Conservation (phyloP, 208 protist genomes). For the Phytomonas francai region DNA sequence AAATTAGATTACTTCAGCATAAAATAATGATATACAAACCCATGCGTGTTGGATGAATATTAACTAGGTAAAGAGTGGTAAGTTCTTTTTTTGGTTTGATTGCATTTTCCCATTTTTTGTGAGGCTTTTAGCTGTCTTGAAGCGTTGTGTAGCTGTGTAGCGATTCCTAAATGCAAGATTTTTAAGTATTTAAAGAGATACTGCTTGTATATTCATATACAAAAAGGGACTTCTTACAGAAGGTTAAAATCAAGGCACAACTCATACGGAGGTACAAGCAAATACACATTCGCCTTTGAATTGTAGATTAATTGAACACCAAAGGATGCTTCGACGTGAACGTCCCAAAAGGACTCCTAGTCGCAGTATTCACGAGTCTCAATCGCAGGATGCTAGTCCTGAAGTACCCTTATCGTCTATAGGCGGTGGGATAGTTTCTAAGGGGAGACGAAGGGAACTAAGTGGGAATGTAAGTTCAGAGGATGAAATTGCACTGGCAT, state of each 20-base stretch:
- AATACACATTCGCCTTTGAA: not conserved
- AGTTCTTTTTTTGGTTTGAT: not conserved
- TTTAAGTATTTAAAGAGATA: not conserved
- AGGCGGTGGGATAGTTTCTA: not conserved
- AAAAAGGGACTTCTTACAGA: not conserved
- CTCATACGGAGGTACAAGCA: not conserved
- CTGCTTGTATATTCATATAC: not conserved
- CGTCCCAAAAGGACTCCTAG: constrained; percentile 1
- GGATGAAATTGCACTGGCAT: not conserved
- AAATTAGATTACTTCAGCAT: not conserved
- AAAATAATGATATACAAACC: not conserved
- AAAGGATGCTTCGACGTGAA: not conserved
- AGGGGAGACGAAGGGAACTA: not conserved
- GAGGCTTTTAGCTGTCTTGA: not conserved
- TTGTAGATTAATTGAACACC: not conserved
- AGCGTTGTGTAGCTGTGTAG: not conserved
- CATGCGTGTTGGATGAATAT: not conserved
- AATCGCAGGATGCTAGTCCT: not conserved
- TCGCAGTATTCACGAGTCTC: not conserved
- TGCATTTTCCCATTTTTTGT: not conserved
- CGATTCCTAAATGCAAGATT: not conserved
- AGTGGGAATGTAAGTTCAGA: not conserved
- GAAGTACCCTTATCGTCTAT: not conserved
- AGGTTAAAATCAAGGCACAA: not conserved
- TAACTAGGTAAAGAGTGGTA: not conserved